Base-by-base conservation (phyloP, 75 land plant species). In the Cupressus sempervirens region DNA sequence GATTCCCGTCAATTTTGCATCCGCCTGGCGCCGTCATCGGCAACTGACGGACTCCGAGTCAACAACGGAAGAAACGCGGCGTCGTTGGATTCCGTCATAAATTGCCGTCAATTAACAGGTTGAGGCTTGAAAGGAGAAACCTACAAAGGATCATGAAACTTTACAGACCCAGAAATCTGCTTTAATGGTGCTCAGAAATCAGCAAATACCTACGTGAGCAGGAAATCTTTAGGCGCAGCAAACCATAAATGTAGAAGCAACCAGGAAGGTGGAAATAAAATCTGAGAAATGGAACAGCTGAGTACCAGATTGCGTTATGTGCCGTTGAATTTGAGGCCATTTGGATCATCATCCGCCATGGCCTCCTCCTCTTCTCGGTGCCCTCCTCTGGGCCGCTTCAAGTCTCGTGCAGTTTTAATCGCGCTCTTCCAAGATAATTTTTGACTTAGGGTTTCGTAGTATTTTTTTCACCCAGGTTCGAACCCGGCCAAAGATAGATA, bases 291-390 rank as follows among this genome's bases (percentile, higher is more conserved):
- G 79, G 79, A 76, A 38, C 41, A 20, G 0, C 26, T 76, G 45
- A 38, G 26, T 7, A 16, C 10, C 40, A 36, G 43, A 38, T 76
- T 40, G 20, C 23, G 26, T 40, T 40, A 20, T 36, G 41, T 18
- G 79, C 79, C 79, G 26, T 76, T 38, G 50, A 79, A 79, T 45
- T 43, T 23, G 81, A 79, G 81, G 81, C 81, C 30, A 79, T n/a
- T n/a, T 12, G 81, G 48, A 79, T 43, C 48, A 26, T 29, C 32
- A 72, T 72, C 74, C 74, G 81, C 81, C 48, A 79, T 79, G 81
- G 81, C 81, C 81, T 79, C 48, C 81, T 43, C 53, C 53, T 50
- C 53, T 12, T 50, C 43, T 50, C 81, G 81, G 50, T 20, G 81
- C 48, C 48, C 81, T n/a, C 29, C 81, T 10, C 48, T 45, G 81